Percentiles rank a stretch among this genome's conserved stretches.
Evolutionary conservation across 1,284 basidiomycete species (phyloP).

Genomic region (Coriolopsis trogii): DNA sequence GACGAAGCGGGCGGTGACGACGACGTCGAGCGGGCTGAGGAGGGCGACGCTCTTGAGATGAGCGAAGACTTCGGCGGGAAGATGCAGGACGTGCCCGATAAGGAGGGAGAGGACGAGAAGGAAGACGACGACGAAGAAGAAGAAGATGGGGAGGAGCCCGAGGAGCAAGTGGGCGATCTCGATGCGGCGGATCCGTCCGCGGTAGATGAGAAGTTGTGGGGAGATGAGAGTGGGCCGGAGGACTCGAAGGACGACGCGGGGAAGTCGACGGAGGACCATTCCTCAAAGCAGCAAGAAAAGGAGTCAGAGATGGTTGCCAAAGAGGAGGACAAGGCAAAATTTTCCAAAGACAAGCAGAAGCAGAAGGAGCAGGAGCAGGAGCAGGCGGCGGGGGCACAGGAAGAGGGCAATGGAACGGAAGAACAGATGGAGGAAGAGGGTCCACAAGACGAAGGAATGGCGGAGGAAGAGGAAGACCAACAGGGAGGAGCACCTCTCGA

Average conservation of each 20-base stretch:
- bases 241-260: slow-evolving; percentile 56
- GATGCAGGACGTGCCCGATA: slow-evolving; percentile 79
- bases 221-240: slow-evolving; percentile 65
- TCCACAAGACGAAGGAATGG: slow-evolving; percentile 33
- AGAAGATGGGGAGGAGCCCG: slow-evolving; percentile 61
- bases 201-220: slow-evolving; percentile 98
- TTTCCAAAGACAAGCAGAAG: too few relatives aligned
- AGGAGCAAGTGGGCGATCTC: slow-evolving; percentile 86
- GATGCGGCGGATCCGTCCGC: slow-evolving; percentile 87
- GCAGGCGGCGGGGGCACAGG: slow-evolving; percentile 43
- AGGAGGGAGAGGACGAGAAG: slow-evolving; percentile 53
- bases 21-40: slow-evolving; percentile 56
- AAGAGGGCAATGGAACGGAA: slow-evolving; percentile 35
- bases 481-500: slow-evolving; percentile 70
- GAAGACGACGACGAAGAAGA: slow-evolving; percentile 60
- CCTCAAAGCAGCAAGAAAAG: slow-evolving; percentile 44
- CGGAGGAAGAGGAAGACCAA: slow-evolving; percentile 43
- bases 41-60: slow-evolving; percentile 76
- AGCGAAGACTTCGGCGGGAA: slow-evolving; percentile 81
- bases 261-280: slow-evolving; percentile 56
- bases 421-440: slow-evolving; percentile 39
- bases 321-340: slow-evolving; percentile 60
- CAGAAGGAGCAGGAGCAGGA: slow-evolving; percentile 79
- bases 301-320: slow-evolving; percentile 81
- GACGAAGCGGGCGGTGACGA: slow-evolving; percentile 67